A percentile compares a stretch with the other conserved stretches of the same genome.
phyloP scores from a whole-genome alignment of 1,139 yeast species.

The Blastobotrys raffinosifermentans region DNA sequence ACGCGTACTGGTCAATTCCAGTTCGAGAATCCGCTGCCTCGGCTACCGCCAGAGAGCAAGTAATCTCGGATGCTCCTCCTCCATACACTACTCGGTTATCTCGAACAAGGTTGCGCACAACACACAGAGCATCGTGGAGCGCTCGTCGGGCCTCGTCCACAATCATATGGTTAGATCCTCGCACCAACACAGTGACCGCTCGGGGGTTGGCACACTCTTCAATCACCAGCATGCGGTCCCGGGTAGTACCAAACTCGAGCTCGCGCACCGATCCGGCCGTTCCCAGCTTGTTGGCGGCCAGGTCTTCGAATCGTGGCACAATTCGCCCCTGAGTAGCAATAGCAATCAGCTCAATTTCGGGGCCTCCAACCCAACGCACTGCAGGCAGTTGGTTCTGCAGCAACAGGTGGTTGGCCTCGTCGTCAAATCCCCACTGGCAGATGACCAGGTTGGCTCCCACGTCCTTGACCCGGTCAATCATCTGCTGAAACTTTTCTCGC shows the following conservation, averaged over 20 bases:
- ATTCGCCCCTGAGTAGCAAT: constrained; percentile 97
- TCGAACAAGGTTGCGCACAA: constrained; percentile 88
- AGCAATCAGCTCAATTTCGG: constrained; percentile 91
- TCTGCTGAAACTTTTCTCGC: constrained; percentile 80
- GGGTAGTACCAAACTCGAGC: constrained; percentile 91
- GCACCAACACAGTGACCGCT: constrained; percentile 88
- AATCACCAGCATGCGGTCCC: constrained; percentile 91
- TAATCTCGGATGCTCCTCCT: constrained; percentile 96
- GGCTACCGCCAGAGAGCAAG: constrained; percentile 87
- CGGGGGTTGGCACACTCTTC: constrained; percentile 85
- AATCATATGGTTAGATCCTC: constrained; percentile 97
- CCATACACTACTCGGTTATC: constrained; percentile 95
- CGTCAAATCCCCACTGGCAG: constrained; percentile 99
- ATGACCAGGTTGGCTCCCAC: constrained; percentile 96
- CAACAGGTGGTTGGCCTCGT: constrained; percentile 93
- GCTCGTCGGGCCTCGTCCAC: constrained; percentile 97
- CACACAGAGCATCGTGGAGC: constrained; percentile 93
- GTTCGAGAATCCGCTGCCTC: constrained; percentile 88
- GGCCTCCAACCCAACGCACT: constrained; percentile 98
- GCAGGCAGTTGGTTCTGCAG: constrained; percentile 88
- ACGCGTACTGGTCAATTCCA: constrained; percentile 96
- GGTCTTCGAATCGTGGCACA: constrained; percentile 94
- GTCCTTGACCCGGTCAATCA: constrained; percentile 80
- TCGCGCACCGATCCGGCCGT: constrained; percentile 80
- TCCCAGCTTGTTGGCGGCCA: constrained; percentile 77